Evolutionary conservation across 495 filamentous ascomycete genomes (phyloP).

Genomic region (Parmelia sp.): DNA sequence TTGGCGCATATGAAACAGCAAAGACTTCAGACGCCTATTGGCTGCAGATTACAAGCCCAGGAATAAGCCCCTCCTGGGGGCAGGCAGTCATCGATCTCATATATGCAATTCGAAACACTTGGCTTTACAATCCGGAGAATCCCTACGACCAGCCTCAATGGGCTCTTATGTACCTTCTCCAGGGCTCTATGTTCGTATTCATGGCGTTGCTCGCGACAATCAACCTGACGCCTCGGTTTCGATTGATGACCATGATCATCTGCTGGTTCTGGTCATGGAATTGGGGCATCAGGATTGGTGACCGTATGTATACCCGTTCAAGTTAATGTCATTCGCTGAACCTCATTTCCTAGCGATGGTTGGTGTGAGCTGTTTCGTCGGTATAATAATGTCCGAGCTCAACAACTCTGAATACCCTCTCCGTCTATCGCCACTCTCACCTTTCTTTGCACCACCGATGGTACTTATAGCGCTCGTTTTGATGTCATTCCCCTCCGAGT

Average conservation of each 20-base stretch:
- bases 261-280: slow-evolving; percentile 30
- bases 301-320: slow-evolving; percentile 21
- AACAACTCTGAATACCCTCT: slow-evolving; percentile 42
- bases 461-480: slow-evolving; percentile 47
- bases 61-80: slow-evolving; percentile 25
- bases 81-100: slow-evolving; percentile 28
- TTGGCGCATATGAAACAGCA: slow-evolving; percentile 29
- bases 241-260: slow-evolving; percentile 18
- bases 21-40: slow-evolving; percentile 29
- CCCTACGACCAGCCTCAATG: slow-evolving; percentile 34
- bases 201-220: slow-evolving; percentile 26
- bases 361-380: slow-evolving; percentile 49
- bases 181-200: slow-evolving; percentile 30
- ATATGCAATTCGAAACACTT: slow-evolving; percentile 25
- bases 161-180: slow-evolving; percentile 28
- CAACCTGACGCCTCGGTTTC: slow-evolving; percentile 24
- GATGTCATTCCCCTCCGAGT: slow-evolving; percentile 54
- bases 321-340: not conserved
- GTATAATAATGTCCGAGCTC: slow-evolving; percentile 48
- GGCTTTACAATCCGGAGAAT: slow-evolving; percentile 28
- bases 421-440: slow-evolving; percentile 41
- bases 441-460: slow-evolving; percentile 41
- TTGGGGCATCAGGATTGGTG: slow-evolving; percentile 26
- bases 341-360: slow-evolving; percentile 39
- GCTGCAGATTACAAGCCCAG: slow-evolving; percentile 29